Evolutionary conservation across 441 rosid species (phyloP).

Genomic region (Pelargonium citronellum): DNA sequence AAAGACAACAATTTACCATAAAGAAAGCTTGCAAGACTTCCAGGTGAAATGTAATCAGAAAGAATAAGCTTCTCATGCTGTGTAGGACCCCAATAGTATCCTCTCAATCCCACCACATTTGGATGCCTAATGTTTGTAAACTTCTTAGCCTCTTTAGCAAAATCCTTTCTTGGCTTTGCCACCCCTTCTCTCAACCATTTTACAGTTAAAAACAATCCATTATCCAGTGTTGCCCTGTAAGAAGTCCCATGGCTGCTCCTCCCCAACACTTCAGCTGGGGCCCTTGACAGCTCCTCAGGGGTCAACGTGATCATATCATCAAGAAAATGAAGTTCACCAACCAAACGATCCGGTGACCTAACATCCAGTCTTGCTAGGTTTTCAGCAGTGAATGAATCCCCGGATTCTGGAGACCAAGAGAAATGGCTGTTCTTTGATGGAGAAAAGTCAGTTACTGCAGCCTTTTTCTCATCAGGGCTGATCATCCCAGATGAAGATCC

Average conservation of each 20-base stretch:
- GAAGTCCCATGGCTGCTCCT: slow-evolving; percentile 99
- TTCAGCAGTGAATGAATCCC: slow-evolving; percentile 82
- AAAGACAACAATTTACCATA: slow-evolving; percentile 54
- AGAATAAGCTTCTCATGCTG: slow-evolving; percentile 97
- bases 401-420: slow-evolving; percentile 94
- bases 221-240: slow-evolving; percentile 83
- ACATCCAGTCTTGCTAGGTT: slow-evolving; percentile 78
- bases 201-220: slow-evolving; percentile 76
- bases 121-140: slow-evolving; percentile 95
- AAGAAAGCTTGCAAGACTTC: slow-evolving; percentile 95
- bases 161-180: slow-evolving; percentile 90
- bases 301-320: slow-evolving; percentile 80
- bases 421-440: slow-evolving; percentile 70
- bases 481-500: slow-evolving; percentile 75
- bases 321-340: slow-evolving; percentile 90
- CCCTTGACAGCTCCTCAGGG: slow-evolving; percentile 89
- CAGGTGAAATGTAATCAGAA: slow-evolving; percentile 85
- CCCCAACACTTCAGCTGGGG: slow-evolving; percentile 96
- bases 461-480: slow-evolving; percentile 73
- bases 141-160: slow-evolving; percentile 89
- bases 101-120: slow-evolving; percentile 88
- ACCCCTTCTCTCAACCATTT: slow-evolving; percentile 99
- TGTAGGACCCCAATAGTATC: slow-evolving; percentile 99
- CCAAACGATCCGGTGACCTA: slow-evolving; percentile 81
- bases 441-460: slow-evolving; percentile 62